A percentile compares a stretch with the other conserved stretches of the same genome.
Conservation (phyloP, 441 rosid genomes). For the Mallotus japonicus region DNA sequence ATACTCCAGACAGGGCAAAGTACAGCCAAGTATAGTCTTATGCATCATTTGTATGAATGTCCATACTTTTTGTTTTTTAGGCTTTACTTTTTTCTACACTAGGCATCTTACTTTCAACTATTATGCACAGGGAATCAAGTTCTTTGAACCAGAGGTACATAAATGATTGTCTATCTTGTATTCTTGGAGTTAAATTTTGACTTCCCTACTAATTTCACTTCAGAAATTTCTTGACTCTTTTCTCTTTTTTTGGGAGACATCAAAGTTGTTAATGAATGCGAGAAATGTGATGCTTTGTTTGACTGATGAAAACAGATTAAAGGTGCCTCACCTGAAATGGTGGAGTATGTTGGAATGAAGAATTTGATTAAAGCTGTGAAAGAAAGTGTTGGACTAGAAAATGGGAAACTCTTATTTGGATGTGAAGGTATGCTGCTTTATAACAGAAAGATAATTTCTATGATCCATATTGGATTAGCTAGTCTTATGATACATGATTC, state of each 20-base stretch:
- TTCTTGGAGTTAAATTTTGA: conserved; percentile 19
- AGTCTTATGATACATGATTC: too few species aligned
- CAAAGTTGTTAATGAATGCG: not conserved
- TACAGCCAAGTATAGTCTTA: conserved; percentile 65
- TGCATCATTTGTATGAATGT: conserved; percentile 1
- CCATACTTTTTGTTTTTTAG: not conserved
- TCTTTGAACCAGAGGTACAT: conserved; percentile 93
- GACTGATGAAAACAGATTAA: conserved; percentile 58
- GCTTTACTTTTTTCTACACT: not conserved
- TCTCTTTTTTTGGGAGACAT: not conserved
- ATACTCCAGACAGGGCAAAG: conserved; percentile 88
- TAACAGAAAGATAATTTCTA: not conserved
- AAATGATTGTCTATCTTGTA: conserved; percentile 15
- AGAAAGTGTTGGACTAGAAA: conserved; percentile 60
- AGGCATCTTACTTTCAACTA: conserved; percentile 23
- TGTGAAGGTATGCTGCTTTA: conserved; percentile 46
- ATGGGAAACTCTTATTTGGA: conserved; percentile 77
- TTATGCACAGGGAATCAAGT: conserved; percentile 77
- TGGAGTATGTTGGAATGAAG: conserved; percentile 77
- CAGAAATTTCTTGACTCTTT: conserved; percentile 8
- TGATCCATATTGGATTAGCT: not conserved
- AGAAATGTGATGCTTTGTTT: not conserved
- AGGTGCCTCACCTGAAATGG: conserved; percentile 93
- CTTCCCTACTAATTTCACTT: conserved; percentile 8
- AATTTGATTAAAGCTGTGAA: conserved; percentile 75